Evolutionary conservation across 352 stramenopile species (phyloP), one percentile per base, ranked within the genome.

Genomic region (Globisporangium sylvaticum): DNA sequence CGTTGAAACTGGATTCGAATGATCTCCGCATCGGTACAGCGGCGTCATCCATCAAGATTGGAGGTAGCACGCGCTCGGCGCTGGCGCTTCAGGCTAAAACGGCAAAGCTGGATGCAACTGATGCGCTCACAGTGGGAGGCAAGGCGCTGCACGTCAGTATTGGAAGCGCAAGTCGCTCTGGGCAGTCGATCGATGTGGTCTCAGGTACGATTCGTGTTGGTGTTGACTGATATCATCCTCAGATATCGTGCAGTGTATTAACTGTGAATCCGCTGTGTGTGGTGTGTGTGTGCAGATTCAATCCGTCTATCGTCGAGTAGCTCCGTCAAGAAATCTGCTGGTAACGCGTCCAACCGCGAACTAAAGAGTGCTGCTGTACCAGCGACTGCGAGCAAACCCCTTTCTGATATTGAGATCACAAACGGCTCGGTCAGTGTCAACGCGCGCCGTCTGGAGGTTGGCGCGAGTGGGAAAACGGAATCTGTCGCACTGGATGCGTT

Each of bases 1-100:
- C 69, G 18, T 59, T 89, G 5, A 61, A 56, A 1, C 20, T 89
- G 27, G 74, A 85, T 31, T 89, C 83, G 4, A 78, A 79, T 6
- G 65, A 71, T 39, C 54, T 91, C 18, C 54, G 50, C 3, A 34
- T 87, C 18, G 79, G 78, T n/a, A 69, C 66, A 24, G 69, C 66
- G 12, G 66, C 79, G 37, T 61, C 69, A n/a, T 67, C 52, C 24
- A 62, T 87, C 53, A 65, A 69, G 52, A 58, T 87, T 4, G 79
- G 79, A 14, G 67, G 71, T 32, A 3, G 65, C 3, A 55, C 58
- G 0, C 59, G 68, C 29, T 77, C 76, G 10, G 59, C 62, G 8
- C 50, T 87, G 37, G 61, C 55, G 18, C 54, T 87, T 24, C 37
- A 75, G 24, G 75, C 74, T 14, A 52, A 22, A 1, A 75, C 61